Evolutionary conservation across 2,329 filamentous ascomycete species (phyloP).

Genomic region (Whalleya microplaca): DNA sequence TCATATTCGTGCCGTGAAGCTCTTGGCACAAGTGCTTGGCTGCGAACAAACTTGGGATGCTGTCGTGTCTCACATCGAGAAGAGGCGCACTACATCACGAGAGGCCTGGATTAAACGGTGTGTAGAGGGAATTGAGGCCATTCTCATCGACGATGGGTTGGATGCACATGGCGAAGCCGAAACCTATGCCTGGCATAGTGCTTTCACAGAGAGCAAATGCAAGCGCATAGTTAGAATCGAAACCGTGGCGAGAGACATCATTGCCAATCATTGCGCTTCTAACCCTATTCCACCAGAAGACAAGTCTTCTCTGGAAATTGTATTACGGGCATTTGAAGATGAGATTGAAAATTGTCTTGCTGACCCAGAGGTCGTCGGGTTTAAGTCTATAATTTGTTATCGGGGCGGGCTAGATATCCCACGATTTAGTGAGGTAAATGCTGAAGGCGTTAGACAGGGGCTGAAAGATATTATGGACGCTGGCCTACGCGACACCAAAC

Average conservation of each 20-base stretch:
- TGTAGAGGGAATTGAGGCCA: conserved; percentile 70
- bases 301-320: conserved; percentile 46
- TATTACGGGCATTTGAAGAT: conserved; percentile 53
- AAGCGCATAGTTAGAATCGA: conserved; percentile 81
- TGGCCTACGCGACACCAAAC: conserved; percentile 30
- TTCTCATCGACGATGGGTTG: conserved; percentile 80
- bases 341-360: conserved; percentile 60
- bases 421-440: conserved; percentile 38
- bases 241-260: conserved; percentile 66
- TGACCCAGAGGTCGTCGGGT: conserved; percentile 72
- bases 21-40: conserved; percentile 67
- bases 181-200: conserved; percentile 66
- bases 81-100: conserved; percentile 48
- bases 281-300: conserved; percentile 42
- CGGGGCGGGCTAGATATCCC: conserved; percentile 71
- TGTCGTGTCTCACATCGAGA: conserved; percentile 49
- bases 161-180: conserved; percentile 59
- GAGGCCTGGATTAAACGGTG: conserved; percentile 65
- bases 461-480: conserved; percentile 42
- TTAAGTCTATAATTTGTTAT: conserved; percentile 86
- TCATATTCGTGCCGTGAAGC: conserved; percentile 70
- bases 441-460: conserved; percentile 45
- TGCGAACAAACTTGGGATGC: conserved; percentile 66
- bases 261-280: conserved; percentile 49
- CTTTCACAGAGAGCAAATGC: conserved; percentile 64